Base-by-base conservation (phyloP, 257 asterid genomes). In the Plantago major region DNA sequence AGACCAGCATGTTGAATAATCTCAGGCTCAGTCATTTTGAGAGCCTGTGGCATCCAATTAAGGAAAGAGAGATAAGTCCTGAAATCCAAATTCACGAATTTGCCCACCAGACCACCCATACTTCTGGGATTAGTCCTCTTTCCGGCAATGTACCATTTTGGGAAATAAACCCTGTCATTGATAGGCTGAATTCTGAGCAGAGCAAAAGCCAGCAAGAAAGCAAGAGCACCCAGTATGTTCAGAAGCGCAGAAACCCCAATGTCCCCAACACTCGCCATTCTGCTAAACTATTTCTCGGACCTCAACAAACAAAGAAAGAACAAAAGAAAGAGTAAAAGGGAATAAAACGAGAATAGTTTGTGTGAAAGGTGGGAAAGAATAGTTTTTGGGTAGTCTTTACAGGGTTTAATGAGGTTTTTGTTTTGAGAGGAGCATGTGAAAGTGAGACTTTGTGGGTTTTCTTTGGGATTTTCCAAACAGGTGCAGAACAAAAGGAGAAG, bases 1-100 rank as follows among this genome's bases (percentile, higher is more conserved):
- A 81, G 84, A 0, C 99, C 99, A 60, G 99, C 97, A 76, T 93
- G 97, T 22, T 10, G 58, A 66, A 89, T 85, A 74, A 93, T 78
- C 71, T 93, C 81, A 58, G 79, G n/a, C 75, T 93, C 97, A 12
- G 65, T 79, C 99, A 93, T 87, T 80, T 70, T 69, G 68, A 89
- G 45, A 67, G 99, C 99, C 67, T 89, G 84, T 55, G 97, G 94
- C 90, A 93, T 89, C 99, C 99, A 93, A 68, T 83, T 93, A 47
- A 93, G 94, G 62, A 93, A 89, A 69, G 94, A 79, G 28, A 87
- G 64, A 42, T 89, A 93, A 71, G 96, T 89, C 78, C 40, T 79
- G 74, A 81, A 16, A 78, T 93, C 74, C 17, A 89, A 88, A 72
- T 85, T 89, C 51, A 89, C 89, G 66, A 82, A 72, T 65, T 75